Evolutionary conservation across 208 protist species (phyloP).

Genomic region (Wallacemonas sp.): DNA sequence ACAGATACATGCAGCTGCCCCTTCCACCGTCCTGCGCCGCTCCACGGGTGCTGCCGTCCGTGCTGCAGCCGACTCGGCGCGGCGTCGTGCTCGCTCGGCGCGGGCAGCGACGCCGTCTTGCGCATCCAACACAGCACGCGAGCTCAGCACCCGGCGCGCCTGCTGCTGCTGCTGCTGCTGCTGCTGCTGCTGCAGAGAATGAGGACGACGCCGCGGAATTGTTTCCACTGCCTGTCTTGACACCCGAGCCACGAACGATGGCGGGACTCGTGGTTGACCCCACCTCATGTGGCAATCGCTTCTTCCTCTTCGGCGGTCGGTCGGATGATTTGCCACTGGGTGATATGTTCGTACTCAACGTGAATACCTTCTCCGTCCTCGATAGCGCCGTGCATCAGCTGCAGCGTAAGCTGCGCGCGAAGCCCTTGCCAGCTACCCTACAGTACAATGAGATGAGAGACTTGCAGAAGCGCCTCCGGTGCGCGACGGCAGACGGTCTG

Average conservation of each 20-base stretch:
- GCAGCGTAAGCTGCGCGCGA: not conserved
- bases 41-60: not conserved
- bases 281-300: slow-evolving; percentile 25
- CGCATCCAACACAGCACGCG: too few relatives aligned
- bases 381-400: slow-evolving; percentile 26
- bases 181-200: not conserved
- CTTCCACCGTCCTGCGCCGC: not conserved
- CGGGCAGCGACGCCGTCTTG: too few relatives aligned
- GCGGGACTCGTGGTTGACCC: slow-evolving; percentile 52
- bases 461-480: not conserved
- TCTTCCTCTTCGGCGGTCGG: slow-evolving; percentile 66
- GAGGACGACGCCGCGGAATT: not conserved
- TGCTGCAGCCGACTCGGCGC: not conserved
- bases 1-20: not conserved
- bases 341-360: slow-evolving; percentile 55
- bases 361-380: slow-evolving; percentile 12
- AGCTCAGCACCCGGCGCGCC: too few relatives aligned
- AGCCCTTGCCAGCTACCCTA: not conserved
- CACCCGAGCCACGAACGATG: slow-evolving; percentile 61
- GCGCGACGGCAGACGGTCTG: not conserved
- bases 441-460: not conserved
- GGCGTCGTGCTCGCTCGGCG: not conserved
- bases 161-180: not conserved
- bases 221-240: slow-evolving; percentile 31
- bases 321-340: slow-evolving; percentile 44